phyloP scores from a whole-genome alignment of 2,329 filamentous ascomycete genomes.

The Fusarium continuum region DNA sequence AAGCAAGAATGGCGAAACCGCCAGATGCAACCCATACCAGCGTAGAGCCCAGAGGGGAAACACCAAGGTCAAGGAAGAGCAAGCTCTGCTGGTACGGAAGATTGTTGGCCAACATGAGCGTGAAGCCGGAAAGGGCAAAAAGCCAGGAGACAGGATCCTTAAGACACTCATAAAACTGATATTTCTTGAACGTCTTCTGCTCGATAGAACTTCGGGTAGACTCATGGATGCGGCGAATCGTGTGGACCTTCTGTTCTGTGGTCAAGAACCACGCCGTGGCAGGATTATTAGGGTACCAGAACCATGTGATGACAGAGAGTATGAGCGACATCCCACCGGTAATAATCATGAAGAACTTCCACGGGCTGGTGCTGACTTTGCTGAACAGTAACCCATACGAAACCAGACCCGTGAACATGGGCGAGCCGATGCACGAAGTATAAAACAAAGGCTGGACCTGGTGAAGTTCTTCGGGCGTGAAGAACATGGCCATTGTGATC shows the following conservation, averaged over 20 bases:
- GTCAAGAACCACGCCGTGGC: background rate
- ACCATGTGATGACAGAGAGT: background rate
- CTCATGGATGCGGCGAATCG: background rate
- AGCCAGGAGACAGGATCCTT: background rate
- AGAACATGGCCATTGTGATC: slow-evolving; percentile 2
- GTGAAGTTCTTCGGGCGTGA: background rate
- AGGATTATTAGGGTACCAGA: slow-evolving; percentile 2
- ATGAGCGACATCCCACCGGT: background rate
- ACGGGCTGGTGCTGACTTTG: background rate
- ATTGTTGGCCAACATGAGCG: background rate
- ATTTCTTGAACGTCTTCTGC: slow-evolving; percentile 1
- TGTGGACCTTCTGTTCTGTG: background rate
- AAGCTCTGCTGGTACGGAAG: background rate
- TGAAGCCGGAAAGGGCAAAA: background rate
- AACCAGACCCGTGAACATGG: background rate
- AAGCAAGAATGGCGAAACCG: background rate
- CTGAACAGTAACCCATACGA: background rate
- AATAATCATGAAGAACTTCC: slow-evolving; percentile 7
- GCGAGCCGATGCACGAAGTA: background rate
- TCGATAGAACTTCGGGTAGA: background rate
- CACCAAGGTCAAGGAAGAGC: background rate
- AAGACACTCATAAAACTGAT: background rate
- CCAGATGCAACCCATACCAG: background rate
- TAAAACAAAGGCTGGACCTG: background rate
- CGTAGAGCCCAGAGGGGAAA: background rate